Percentiles rank a stretch among this genome's conserved stretches.
These are phyloP conservation scores for Simplicillium aogashimaense DNA, from an alignment of 2,329 filamentous ascomycete species.

Conservation along the genomic window DNA sequence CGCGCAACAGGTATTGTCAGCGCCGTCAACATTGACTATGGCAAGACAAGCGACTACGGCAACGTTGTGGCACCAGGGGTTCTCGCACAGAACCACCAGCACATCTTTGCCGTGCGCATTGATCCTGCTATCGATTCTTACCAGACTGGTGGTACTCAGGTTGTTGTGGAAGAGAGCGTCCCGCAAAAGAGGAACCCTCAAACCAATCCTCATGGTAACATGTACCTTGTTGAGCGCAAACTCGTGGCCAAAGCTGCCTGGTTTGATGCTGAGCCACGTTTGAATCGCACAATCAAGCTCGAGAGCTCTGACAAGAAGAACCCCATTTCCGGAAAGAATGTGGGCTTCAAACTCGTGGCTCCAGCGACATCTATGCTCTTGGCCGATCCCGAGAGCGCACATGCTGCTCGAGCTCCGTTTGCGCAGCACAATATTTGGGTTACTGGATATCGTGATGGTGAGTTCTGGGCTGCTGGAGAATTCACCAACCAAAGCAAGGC, in stretches of 20 bases:
- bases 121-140: slow-evolving; percentile 51
- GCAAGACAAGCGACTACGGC: slow-evolving; percentile 41
- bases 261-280: slow-evolving; percentile 40
- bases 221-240: slow-evolving; percentile 43
- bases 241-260: slow-evolving; percentile 33
- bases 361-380: slow-evolving; percentile 35
- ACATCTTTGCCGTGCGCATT: slow-evolving; percentile 56
- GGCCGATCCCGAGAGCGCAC: slow-evolving; percentile 31
- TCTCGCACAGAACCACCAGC: slow-evolving; percentile 60
- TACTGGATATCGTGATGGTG: slow-evolving; percentile 36
- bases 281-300: slow-evolving; percentile 40
- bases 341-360: slow-evolving; percentile 39
- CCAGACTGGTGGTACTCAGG: slow-evolving; percentile 35
- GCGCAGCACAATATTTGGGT: slow-evolving; percentile 38
- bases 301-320: slow-evolving; percentile 36
- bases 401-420: slow-evolving; percentile 31
- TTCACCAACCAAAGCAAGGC: slow-evolving; percentile 38
- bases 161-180: slow-evolving; percentile 30
- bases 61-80: slow-evolving; percentile 55
- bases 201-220: slow-evolving; percentile 52
- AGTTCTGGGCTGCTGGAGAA: slow-evolving; percentile 40
- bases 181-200: slow-evolving; percentile 29
- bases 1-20: slow-evolving; percentile 58
- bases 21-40: slow-evolving; percentile 48
- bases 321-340: slow-evolving; percentile 33